These are phyloP conservation scores for Berberis vulgaris DNA, from an alignment of 164 flowering plant genomes.

Conservation along the genomic window DNA sequence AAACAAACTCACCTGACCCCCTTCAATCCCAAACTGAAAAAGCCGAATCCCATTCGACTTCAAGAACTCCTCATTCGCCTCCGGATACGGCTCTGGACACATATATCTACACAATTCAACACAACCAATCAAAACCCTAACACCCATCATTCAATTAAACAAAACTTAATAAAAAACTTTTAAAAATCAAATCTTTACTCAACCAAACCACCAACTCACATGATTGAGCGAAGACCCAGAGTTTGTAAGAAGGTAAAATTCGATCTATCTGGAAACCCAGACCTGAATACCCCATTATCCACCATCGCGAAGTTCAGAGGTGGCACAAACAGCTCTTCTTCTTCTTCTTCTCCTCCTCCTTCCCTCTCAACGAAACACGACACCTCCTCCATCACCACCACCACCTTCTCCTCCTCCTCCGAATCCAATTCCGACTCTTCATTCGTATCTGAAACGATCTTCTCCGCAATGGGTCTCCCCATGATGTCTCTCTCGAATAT, in stretches of 20 bases:
- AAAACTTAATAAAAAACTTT: background rate
- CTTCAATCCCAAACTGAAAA: conserved; percentile 56
- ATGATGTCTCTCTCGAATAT: no score
- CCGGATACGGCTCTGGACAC: conserved; percentile 69
- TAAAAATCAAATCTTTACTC: background rate
- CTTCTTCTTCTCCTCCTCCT: conserved; percentile 10
- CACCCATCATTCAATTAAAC: background rate
- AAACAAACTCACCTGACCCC: conserved; percentile 16
- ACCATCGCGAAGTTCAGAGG: conserved; percentile 53
- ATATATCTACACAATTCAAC: conserved; percentile 38
- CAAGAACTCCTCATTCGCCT: conserved; percentile 42
- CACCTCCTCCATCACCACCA: conserved; percentile 15
- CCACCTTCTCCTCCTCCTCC: background rate
- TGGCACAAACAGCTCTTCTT: conserved; percentile 20
- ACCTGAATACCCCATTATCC: conserved; percentile 51
- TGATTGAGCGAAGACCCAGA: conserved; percentile 50
- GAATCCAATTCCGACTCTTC: no score
- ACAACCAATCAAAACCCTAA: background rate
- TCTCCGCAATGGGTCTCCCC: no score
- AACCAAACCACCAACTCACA: conserved; percentile 20
- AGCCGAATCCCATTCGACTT: conserved; percentile 37
- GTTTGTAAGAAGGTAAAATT: conserved; percentile 42
- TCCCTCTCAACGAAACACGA: background rate
- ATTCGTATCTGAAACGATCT: no score
- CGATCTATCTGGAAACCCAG: conserved; percentile 32